phyloP scores from a whole-genome alignment of 2,329 filamentous ascomycete species.

The Colletotrichum liaoningense region DNA sequence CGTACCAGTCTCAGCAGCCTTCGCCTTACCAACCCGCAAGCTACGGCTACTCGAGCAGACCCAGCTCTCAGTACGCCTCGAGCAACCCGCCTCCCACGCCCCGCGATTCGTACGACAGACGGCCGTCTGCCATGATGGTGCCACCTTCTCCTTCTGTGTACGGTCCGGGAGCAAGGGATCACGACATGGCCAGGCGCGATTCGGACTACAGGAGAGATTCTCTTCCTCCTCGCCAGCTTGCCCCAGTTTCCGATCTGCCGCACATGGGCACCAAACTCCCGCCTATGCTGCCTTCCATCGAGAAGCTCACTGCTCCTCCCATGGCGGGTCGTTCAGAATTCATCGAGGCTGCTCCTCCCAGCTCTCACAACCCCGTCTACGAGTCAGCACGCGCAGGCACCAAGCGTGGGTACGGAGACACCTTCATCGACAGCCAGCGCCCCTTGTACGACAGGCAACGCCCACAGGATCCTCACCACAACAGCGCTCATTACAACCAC shows the following conservation, averaged over 20 bases:
- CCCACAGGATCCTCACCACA: slow-evolving; percentile 47
- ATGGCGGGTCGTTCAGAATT: neutral
- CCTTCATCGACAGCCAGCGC: slow-evolving; percentile 36
- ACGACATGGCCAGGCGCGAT: slow-evolving; percentile 12
- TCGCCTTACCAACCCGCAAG: slow-evolving; percentile 57
- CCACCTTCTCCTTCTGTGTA: slow-evolving; percentile 52
- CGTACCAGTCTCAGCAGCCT: slow-evolving; percentile 49
- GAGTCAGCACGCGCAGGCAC: slow-evolving; percentile 29
- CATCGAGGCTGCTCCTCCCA: slow-evolving; percentile 31
- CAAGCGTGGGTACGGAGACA: slow-evolving; percentile 35
- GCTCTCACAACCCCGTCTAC: neutral
- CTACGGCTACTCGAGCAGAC: slow-evolving; percentile 45
- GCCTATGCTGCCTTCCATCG: slow-evolving; percentile 12
- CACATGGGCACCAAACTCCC: slow-evolving; percentile 10
- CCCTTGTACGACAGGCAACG: slow-evolving; percentile 52
- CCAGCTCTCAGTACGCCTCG: slow-evolving; percentile 45
- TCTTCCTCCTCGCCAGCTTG: slow-evolving; percentile 43
- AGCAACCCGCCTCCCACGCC: slow-evolving; percentile 43
- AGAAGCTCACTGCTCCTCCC: neutral
- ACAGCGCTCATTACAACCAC: neutral
- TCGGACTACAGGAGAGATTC: slow-evolving; percentile 36
- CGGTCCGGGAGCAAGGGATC: slow-evolving; percentile 13
- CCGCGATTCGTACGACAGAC: slow-evolving; percentile 51
- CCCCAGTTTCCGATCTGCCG: slow-evolving; percentile 49
- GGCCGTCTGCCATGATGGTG: slow-evolving; percentile 49